A percentile compares a stretch with the other conserved stretches of the same genome.
phyloP scores from a whole-genome alignment of 1,284 basidiomycete species.

The Leucoagaricus sp. region DNA sequence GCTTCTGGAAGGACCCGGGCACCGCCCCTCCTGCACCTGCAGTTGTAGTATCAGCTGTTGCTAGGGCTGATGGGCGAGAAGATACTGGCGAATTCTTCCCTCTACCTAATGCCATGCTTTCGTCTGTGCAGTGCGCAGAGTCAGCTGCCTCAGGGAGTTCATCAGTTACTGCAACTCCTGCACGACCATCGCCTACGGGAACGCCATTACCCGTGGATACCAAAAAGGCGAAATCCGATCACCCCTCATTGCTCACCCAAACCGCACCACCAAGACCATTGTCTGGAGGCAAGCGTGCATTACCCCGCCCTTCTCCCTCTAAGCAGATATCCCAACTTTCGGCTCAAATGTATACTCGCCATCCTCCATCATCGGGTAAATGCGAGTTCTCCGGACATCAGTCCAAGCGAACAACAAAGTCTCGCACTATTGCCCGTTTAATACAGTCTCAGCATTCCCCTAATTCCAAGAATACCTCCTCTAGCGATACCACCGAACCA shows the following conservation, averaged over 20 bases:
- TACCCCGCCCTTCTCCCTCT: conserved; percentile 33
- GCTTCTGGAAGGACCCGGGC: conserved; percentile 51
- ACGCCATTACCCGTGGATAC: conserved; percentile 25
- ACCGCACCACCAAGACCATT: conserved; percentile 50
- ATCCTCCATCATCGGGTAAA: conserved; percentile 26
- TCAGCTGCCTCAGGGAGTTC: conserved; percentile 36
- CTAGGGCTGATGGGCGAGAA: conserved; percentile 38
- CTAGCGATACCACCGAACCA: conserved; percentile 25
- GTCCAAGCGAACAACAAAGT: conserved; percentile 21
- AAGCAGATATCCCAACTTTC: conserved; percentile 41
- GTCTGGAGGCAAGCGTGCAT: conserved; percentile 25
- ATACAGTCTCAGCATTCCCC: conserved; percentile 17
- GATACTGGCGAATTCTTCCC: conserved; percentile 13
- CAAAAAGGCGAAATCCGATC: conserved; percentile 11
- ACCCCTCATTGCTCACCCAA: conserved; percentile 66
- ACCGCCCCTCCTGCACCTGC: conserved; percentile 51
- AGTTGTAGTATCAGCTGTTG: conserved; percentile 48
- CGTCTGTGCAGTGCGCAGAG: neutral
- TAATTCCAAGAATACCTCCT: conserved; percentile 18
- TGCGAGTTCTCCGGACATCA: conserved; percentile 19
- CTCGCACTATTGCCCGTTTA: conserved; percentile 21
- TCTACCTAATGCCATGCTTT: conserved; percentile 15
- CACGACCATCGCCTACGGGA: conserved; percentile 40
- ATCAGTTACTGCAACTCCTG: conserved; percentile 40
- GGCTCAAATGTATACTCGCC: conserved; percentile 39